phyloP scores from a whole-genome alignment of 768 basidiomycete species.

The Lactifluus rugatus region DNA sequence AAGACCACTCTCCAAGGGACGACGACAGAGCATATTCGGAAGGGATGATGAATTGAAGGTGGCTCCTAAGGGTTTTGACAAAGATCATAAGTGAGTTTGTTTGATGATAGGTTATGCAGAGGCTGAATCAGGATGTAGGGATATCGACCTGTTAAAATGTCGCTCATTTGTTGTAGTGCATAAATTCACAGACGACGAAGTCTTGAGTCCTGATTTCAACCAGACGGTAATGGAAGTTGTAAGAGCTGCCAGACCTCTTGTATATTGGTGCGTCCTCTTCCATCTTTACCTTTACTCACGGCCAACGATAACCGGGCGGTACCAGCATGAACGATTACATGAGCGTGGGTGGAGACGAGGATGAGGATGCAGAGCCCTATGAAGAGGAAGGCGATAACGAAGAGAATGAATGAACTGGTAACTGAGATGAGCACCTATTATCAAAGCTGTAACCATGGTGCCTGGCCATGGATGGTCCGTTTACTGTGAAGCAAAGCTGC shows the following conservation, averaged over 20 bases:
- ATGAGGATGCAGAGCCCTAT: constrained; percentile 8
- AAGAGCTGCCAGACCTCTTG: constrained; percentile 33
- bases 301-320: not conserved
- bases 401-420: no score
- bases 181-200: constrained; percentile 34
- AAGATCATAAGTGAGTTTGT: constrained; percentile 56
- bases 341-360: constrained; percentile 10
- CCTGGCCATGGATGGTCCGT: not conserved
- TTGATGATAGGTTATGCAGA: not conserved
- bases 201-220: constrained; percentile 32
- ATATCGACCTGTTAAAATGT: constrained; percentile 87
- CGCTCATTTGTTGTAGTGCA: constrained; percentile 65
- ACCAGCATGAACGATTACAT: constrained; percentile 20
- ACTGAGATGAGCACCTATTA: not conserved
- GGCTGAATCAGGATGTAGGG: constrained; percentile 33
- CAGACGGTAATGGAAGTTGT: constrained; percentile 29
- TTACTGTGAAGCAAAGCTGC: no score
- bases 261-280: constrained; percentile 22
- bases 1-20: constrained; percentile 48
- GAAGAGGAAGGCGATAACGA: constrained; percentile 4
- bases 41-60: constrained; percentile 80
- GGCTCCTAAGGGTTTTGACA: constrained; percentile 84
- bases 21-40: constrained; percentile 74
- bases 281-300: not conserved
- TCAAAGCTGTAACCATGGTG: not conserved